These are phyloP conservation scores for Poa pratensis DNA, from an alignment of 176 grass and related monocot genomes.

Conservation along the genomic window DNA sequence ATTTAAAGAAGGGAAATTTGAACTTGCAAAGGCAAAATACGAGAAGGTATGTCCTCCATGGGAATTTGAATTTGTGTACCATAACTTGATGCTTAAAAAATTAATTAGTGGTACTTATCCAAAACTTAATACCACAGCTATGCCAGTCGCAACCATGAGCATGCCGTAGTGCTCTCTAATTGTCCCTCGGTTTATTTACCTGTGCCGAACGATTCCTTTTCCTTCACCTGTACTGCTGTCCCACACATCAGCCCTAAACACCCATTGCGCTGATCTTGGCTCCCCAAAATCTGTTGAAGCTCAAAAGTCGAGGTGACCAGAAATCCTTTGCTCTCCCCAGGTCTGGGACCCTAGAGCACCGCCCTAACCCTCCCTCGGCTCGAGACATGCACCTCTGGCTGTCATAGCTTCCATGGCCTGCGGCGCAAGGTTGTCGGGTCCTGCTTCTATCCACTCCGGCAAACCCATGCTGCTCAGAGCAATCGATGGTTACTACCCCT, in stretches of 20 bases:
- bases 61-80: slow-evolving; percentile 23
- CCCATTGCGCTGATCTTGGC: not conserved
- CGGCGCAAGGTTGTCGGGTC: not conserved
- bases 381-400: not conserved
- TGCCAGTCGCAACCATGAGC: not conserved
- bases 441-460: not conserved
- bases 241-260: not conserved
- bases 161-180: not conserved
- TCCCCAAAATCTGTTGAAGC: too few species aligned
- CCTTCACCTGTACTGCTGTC: not conserved
- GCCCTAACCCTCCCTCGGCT: too few species aligned
- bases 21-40: slow-evolving; percentile 95
- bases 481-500: not conserved
- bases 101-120: too few species aligned
- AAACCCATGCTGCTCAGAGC: not conserved
- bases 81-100: slow-evolving; percentile 18
- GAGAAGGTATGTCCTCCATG: slow-evolving; percentile 68
- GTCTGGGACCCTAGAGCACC: not conserved
- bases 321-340: not conserved
- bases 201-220: not conserved
- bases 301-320: too few species aligned
- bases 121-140: not conserved
- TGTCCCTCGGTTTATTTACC: not conserved
- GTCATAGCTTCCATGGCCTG: not conserved
- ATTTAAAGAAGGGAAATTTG: slow-evolving; percentile 98